phyloP scores from a whole-genome alignment of 2,329 filamentous ascomycete genomes.

The Peltaster fructicola region DNA sequence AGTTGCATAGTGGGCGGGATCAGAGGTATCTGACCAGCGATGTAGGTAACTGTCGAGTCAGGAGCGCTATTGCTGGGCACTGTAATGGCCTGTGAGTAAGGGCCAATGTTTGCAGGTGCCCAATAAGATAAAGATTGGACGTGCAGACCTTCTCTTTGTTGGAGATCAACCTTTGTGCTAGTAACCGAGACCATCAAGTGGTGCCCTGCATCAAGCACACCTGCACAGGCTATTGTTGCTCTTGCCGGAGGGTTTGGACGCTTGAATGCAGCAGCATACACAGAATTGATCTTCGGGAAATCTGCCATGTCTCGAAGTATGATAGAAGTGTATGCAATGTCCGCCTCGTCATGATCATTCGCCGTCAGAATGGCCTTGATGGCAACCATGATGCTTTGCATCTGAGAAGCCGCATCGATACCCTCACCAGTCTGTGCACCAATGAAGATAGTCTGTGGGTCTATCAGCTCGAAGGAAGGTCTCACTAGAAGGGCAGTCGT shows the following conservation, averaged over 20 bases:
- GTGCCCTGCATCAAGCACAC: slow-evolving; percentile 40
- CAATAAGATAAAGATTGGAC: slow-evolving; percentile 91
- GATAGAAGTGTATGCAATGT: slow-evolving; percentile 35
- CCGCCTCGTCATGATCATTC: slow-evolving; percentile 12
- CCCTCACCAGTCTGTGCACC: too few species aligned
- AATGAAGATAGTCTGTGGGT: slow-evolving; percentile 3
- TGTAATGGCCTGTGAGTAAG: slow-evolving; percentile 77
- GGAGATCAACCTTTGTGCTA: slow-evolving; percentile 24
- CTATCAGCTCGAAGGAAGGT: too few species aligned
- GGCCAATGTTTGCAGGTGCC: slow-evolving; percentile 94
- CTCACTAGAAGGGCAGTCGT: too few species aligned
- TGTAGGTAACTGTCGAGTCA: slow-evolving; percentile 33
- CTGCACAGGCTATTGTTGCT: slow-evolving; percentile 65
- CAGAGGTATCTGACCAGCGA: slow-evolving; percentile 86
- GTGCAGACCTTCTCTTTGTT: slow-evolving; percentile 43
- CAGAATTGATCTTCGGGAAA: slow-evolving; percentile 56
- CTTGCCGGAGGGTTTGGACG: slow-evolving; percentile 69
- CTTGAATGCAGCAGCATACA: slow-evolving; percentile 60
- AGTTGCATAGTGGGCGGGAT: slow-evolving; percentile 62
- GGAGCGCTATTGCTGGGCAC: slow-evolving; percentile 20
- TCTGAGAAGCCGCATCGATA: slow-evolving; percentile 22
- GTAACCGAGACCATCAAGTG: slow-evolving; percentile 49
- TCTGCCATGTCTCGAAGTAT: slow-evolving; percentile 63
- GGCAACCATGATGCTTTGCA: slow-evolving; percentile 21
- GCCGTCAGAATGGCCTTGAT: slow-evolving; percentile 15